phyloP scores from a whole-genome alignment of 331 rosid genomes.

The Acacia concinna region DNA sequence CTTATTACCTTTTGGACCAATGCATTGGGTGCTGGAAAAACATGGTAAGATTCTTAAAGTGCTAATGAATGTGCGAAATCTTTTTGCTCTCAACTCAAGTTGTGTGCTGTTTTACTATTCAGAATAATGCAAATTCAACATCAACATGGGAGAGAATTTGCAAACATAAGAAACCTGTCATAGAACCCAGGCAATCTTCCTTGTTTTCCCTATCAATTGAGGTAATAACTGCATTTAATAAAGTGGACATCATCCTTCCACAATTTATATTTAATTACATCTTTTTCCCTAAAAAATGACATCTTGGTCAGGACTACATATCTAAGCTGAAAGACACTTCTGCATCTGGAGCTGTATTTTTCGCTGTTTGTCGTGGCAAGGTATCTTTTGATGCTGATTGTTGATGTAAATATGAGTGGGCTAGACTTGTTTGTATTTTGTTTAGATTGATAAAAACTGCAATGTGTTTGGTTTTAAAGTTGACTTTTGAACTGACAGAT shows the following conservation, averaged over 20 bases:
- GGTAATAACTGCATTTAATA: constrained; percentile 45
- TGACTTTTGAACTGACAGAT: neutral
- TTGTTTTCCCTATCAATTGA: constrained; percentile 73
- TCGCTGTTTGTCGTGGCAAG: constrained; percentile 98
- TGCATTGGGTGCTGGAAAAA: constrained; percentile 84
- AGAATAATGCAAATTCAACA: constrained; percentile 68
- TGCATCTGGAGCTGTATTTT: constrained; percentile 85
- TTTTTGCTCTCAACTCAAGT: constrained; percentile 31
- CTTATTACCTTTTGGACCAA: constrained; percentile 90
- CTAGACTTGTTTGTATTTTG: constrained; percentile 20
- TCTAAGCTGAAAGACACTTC: constrained; percentile 81
- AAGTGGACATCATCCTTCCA: constrained; percentile 24
- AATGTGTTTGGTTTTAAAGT: neutral
- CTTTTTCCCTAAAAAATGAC: constrained; percentile 12
- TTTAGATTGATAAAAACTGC: neutral
- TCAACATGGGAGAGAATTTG: constrained; percentile 95
- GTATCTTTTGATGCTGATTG: constrained; percentile 48
- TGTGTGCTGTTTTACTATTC: constrained; percentile 33
- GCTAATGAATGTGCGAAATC: constrained; percentile 31
- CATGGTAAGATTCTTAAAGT: constrained; percentile 45
- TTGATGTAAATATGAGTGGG: constrained; percentile 11
- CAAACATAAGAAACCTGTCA: constrained; percentile 89
- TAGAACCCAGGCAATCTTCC: constrained; percentile 92
- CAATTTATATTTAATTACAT: constrained; percentile 9
- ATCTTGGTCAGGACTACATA: constrained; percentile 74